A percentile compares a stretch with the other conserved stretches of the same genome.
These are phyloP conservation scores for Coprinellus micaceus DNA, from an alignment of 768 basidiomycete species.

Conservation along the genomic window DNA sequence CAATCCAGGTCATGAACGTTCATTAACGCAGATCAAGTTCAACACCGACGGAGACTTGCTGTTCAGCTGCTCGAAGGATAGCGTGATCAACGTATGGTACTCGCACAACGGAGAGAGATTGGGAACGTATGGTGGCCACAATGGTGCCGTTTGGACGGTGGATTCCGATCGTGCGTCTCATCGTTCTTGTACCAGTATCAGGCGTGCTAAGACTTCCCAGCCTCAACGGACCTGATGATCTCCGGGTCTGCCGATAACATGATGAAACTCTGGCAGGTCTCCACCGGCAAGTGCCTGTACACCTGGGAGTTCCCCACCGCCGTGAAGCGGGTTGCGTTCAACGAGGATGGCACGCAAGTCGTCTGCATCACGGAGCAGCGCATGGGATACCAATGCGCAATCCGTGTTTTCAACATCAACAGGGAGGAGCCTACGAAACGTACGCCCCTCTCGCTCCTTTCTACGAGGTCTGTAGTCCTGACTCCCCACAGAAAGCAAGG, in stretches of 20 bases:
- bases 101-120: slow-evolving; percentile 96
- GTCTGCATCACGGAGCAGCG: slow-evolving; percentile 97
- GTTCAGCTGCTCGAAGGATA: slow-evolving; percentile 95
- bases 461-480: neutral
- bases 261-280: slow-evolving; percentile 85
- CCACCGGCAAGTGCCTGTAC: slow-evolving; percentile 87
- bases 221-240: slow-evolving; percentile 79
- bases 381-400: slow-evolving; percentile 88
- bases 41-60: slow-evolving; percentile 94
- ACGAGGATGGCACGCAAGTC: slow-evolving; percentile 75
- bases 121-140: slow-evolving; percentile 95
- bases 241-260: slow-evolving; percentile 94
- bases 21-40: slow-evolving; percentile 96
- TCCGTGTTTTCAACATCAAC: slow-evolving; percentile 87
- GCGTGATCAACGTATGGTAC: slow-evolving; percentile 94
- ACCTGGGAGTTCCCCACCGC: slow-evolving; percentile 99
- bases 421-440: slow-evolving; percentile 77
- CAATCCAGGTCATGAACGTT: slow-evolving; percentile 85
- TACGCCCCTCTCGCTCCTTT: slow-evolving; percentile 38
- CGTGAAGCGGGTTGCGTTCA: slow-evolving; percentile 93
- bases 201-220: slow-evolving; percentile 29
- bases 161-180: slow-evolving; percentile 84
- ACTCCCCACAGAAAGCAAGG: slow-evolving; percentile 56
- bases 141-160: slow-evolving; percentile 95
- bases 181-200: neutral